Evolutionary conservation across 768 basidiomycete genomes (phyloP).

Genomic region (Wakefieldia striispora): DNA sequence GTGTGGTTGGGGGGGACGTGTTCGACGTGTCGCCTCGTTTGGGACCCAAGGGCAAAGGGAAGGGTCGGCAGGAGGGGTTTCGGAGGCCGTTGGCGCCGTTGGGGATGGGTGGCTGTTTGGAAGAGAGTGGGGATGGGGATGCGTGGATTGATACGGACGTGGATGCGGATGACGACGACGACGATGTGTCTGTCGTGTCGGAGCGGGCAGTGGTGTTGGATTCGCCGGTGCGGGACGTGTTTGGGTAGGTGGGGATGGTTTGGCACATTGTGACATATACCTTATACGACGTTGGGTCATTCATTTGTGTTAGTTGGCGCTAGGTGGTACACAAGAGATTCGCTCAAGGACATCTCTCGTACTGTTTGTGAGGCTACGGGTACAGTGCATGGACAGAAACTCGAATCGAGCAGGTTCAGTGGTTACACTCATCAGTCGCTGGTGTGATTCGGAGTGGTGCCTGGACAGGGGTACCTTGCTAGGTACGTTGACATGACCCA

Average conservation of each 20-base stretch:
- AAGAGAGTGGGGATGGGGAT: slow-evolving; percentile 24
- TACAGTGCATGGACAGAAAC: no score
- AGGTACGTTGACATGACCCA: no score
- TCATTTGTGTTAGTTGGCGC: no score
- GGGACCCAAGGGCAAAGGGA: not conserved
- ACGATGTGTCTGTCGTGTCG: slow-evolving; percentile 15
- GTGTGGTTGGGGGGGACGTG: slow-evolving; percentile 14
- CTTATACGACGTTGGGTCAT: no score
- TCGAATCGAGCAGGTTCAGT: no score
- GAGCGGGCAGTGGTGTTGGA: slow-evolving; percentile 13
- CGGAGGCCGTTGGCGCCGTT: slow-evolving; percentile 13
- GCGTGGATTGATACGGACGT: slow-evolving; percentile 42
- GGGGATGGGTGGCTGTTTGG: not conserved
- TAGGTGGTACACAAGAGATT: no score
- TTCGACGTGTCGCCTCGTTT: slow-evolving; percentile 2
- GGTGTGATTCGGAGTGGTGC: no score
- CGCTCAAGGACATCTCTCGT: no score
- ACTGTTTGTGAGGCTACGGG: no score
- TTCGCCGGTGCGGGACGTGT: slow-evolving; percentile 9
- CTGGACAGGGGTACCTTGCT: no score
- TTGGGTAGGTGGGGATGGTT: slow-evolving; percentile 2
- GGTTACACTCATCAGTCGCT: no score
- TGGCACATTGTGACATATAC: no score
- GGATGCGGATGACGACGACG: slow-evolving; percentile 34
- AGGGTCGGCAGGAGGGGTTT: not conserved